phyloP scores from a whole-genome alignment of 371 early-diverging fungal genomes.

The Basidiobolus meristosporus region DNA sequence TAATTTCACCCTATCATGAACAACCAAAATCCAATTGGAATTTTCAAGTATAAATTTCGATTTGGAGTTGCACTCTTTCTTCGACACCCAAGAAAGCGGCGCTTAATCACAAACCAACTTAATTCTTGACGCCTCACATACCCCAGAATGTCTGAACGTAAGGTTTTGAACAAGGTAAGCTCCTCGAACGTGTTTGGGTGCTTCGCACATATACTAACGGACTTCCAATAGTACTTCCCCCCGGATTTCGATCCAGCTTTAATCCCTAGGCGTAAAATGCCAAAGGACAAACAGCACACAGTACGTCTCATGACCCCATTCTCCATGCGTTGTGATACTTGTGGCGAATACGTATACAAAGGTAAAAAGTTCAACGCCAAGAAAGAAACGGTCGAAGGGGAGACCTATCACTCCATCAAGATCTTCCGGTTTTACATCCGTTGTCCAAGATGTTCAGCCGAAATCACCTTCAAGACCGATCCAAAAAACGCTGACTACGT shows the following conservation, averaged over 20 bases:
- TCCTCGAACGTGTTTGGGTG: neutral
- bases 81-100: no score
- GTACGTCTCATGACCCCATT: constrained; percentile 96
- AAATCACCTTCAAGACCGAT: constrained; percentile 96
- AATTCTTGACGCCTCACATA: neutral
- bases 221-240: constrained; percentile 84
- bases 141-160: constrained; percentile 3
- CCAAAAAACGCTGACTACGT: constrained; percentile 91
- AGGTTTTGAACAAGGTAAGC: constrained; percentile 5
- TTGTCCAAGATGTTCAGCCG: constrained; percentile 86
- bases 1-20: no score
- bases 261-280: constrained; percentile 50
- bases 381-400: constrained; percentile 71
- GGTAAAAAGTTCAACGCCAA: constrained; percentile 94
- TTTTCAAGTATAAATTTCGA: no score
- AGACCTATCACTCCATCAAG: constrained; percentile 68
- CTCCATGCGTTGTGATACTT: constrained; percentile 89
- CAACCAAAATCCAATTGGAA: no score
- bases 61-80: no score
- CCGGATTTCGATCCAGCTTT: constrained; percentile 81
- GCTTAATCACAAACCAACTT: no score
- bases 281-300: constrained; percentile 70
- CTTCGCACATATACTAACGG: constrained; percentile 19
- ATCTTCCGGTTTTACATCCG: constrained; percentile 92
- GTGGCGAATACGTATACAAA: constrained; percentile 91